Evolutionary conservation across 495 filamentous ascomycete genomes (phyloP), one percentile per base, ranked within the genome.

Genomic region (Letharia lupina): DNA sequence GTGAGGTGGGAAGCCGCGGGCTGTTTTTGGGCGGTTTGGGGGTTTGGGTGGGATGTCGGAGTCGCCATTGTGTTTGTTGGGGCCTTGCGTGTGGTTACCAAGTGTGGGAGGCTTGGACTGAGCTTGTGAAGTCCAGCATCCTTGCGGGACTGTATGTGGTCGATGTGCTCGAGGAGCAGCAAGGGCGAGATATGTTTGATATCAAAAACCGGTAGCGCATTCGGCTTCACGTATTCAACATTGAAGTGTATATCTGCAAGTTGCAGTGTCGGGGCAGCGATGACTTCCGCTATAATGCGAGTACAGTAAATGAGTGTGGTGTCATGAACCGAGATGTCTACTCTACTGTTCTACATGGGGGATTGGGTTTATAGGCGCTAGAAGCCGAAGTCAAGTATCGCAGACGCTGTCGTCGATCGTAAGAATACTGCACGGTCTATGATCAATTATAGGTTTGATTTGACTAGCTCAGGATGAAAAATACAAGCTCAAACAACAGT

Each of bases 41-140:
- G 69, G 18, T 60, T 61, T 9, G 68, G 68, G 40, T 71, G 70
- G 44, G 66, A 68, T 12, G 64, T 67, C 33, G 69, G 66, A 56
- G 67, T 67, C 60, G 69, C 63, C 67, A 71, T 69, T 40, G 18
- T n/a, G 31, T 45, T n/a, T 0, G 2, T 18, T 45, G 12, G n/a
- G 47, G 12, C 45, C 54, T 20, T 37, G 33, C 4, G 18, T 37
- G 7, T 2, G 33, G 15, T n/a, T 57, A 57, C n/a, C 15, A 20
- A 8, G 52, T 16, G 31, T 56, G 28, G 3, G 8, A 33, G 16
- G 33, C 7, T 57, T 37, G 54, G 13, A 20, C 13, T 37, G 33
- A 37, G 54, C 31, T 7, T 18, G 33, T 20, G 31, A 18, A 15
- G 31, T 57, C 28, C 33, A 37, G 2, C 54, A 57, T 56, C 31